phyloP scores from a whole-genome alignment of 495 filamentous ascomycete species.

The Penicillium cosmopolitanum region DNA sequence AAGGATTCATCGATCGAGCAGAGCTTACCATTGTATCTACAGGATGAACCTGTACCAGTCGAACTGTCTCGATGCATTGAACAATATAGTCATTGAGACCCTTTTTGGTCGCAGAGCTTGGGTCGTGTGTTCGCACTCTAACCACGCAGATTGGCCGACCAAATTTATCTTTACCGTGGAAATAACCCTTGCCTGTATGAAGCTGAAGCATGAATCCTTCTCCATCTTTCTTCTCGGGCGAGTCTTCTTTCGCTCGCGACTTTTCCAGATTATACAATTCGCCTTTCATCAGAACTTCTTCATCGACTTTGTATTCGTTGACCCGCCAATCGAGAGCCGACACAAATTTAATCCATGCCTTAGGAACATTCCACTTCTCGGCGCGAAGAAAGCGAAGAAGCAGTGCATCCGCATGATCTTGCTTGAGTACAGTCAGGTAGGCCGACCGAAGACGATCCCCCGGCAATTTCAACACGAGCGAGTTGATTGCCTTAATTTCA shows the following conservation, averaged over 20 bases:
- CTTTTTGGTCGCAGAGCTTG: constrained; percentile 77
- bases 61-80: constrained; percentile 84
- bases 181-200: constrained; percentile 84
- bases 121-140: constrained; percentile 73
- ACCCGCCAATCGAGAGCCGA: constrained; percentile 85
- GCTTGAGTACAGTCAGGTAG: constrained; percentile 86
- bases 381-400: constrained; percentile 86
- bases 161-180: constrained; percentile 80
- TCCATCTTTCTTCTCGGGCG: constrained; percentile 60
- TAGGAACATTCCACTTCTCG: constrained; percentile 92
- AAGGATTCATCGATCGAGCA: too few species aligned
- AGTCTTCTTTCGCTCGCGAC: constrained; percentile 54
- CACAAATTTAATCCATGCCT: constrained; percentile 86
- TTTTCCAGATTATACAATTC: constrained; percentile 65
- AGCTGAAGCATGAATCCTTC: constrained; percentile 81
- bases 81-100: constrained; percentile 83
- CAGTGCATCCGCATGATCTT: constrained; percentile 87
- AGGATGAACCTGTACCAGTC: constrained; percentile 71
- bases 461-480: constrained; percentile 42
- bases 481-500: constrained; percentile 32
- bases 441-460: constrained; percentile 74
- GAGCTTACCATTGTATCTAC: constrained; percentile 77
- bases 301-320: constrained; percentile 76
- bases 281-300: constrained; percentile 75
- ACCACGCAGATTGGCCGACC: constrained; percentile 84